These are phyloP conservation scores for Hemisphaericaspora xylanilytica DNA, from an alignment of 1,139 yeast species.

Conservation along the genomic window DNA sequence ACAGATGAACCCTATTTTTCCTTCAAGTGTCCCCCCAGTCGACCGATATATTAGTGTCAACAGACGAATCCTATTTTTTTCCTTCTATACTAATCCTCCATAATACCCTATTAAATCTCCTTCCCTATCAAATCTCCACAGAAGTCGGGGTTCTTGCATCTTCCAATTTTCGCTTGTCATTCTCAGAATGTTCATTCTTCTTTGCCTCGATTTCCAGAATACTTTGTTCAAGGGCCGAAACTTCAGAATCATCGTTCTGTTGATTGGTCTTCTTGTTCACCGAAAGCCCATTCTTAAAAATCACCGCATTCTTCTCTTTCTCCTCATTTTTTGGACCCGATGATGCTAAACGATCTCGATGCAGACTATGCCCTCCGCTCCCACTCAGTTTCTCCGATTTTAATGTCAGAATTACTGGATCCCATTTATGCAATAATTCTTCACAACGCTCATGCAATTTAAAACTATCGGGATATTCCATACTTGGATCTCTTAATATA, in stretches of 20 bases:
- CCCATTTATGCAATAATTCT: constrained; percentile 47
- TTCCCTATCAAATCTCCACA: constrained; percentile 3
- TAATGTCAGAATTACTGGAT: constrained; percentile 32
- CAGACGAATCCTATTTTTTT: no score
- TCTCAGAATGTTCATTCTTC: constrained; percentile 11
- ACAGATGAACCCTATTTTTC: no score
- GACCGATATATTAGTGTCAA: no score
- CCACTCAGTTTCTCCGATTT: constrained; percentile 31
- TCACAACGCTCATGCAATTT: constrained; percentile 47
- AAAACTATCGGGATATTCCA: constrained; percentile 47
- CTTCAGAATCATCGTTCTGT: constrained; percentile 32
- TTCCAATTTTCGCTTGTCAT: constrained; percentile 3
- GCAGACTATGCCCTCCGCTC: constrained; percentile 7
- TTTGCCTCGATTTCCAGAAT: constrained; percentile 17
- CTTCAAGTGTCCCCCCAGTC: background rate
- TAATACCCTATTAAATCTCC: background rate
- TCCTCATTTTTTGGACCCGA: background rate
- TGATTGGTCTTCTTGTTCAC: background rate
- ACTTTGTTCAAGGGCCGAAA: constrained; percentile 21
- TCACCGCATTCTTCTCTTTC: background rate
- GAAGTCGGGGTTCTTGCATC: constrained; percentile 6
- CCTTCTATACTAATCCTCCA: no score
- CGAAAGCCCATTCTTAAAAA: constrained; percentile 1
- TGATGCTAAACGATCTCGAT: constrained; percentile 6
- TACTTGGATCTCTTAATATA: constrained; percentile 39